Evolutionary conservation across 495 filamentous ascomycete species (phyloP).

Genomic region (Apiosordaria backusii): DNA sequence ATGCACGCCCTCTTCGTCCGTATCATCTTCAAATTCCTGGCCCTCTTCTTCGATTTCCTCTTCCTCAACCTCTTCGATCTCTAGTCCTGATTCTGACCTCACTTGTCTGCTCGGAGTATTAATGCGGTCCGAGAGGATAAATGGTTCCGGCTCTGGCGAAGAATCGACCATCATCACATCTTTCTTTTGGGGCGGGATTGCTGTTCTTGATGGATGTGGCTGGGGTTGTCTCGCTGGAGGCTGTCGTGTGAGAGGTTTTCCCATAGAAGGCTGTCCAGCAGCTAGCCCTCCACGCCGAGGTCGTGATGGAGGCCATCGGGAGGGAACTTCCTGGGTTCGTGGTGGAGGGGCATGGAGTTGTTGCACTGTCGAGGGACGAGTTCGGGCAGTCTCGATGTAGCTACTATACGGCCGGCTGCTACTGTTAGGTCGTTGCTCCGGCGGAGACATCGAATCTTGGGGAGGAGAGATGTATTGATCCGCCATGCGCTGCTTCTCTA

Average conservation of each 20-base stretch:
- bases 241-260: neutral
- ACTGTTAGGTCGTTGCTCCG: neutral
- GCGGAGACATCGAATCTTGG: neutral
- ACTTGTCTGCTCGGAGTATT: neutral
- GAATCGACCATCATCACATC: neutral
- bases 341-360: neutral
- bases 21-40: neutral
- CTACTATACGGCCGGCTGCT: neutral
- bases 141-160: neutral
- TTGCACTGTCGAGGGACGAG: neutral
- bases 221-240: neutral
- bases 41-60: neutral
- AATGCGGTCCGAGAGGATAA: neutral
- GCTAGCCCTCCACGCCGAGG: neutral
- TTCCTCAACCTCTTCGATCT: neutral
- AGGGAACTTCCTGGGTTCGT: neutral
- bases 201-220: neutral
- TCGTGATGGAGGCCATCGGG: neutral
- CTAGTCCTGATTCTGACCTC: neutral
- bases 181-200: neutral
- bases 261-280: neutral
- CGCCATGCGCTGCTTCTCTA: neutral
- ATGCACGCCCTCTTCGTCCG: neutral
- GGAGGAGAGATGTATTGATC: neutral
- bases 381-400: neutral